Evolutionary conservation across 2,329 filamentous ascomycete genomes (phyloP), one percentile per base, ranked within the genome.

Genomic region (Pseudophaeomoniella oleicola): DNA sequence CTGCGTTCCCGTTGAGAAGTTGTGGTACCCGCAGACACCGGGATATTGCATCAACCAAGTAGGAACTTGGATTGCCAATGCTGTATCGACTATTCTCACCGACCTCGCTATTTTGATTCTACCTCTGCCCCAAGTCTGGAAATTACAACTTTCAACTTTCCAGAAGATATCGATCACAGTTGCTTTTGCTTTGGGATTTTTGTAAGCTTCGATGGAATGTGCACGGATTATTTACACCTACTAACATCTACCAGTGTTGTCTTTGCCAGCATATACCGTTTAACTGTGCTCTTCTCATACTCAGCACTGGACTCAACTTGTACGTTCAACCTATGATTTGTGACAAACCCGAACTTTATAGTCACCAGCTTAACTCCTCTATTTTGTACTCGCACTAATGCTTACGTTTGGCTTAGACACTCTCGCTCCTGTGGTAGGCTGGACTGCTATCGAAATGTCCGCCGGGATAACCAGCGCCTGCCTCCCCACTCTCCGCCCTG

Each of bases 381-480:
- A n/a, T n/a, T n/a, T n/a, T n/a, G n/a, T n/a, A n/a, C n/a, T n/a
- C n/a, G n/a, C n/a, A n/a, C n/a, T n/a, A n/a, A n/a, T n/a, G n/a
- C n/a, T n/a, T n/a, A n/a, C 22, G 22, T 27, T 27, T 27, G 9
- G 6, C 22, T n/a, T n/a, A 27, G 22, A 50, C 38, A 51, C 49
- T 12, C 45, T 52, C 16, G 49, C 47, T n/a, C 47, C 41, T 4
- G 49, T 48, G 13, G 47, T 51, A 22, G 49, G 43, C 36, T 52
- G 49, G 49, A 50, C 49, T 13, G 45, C 49, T 9, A 52, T 52
- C 32, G 49, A 52, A 35, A 51, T 50, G 45, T 46, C 49, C 13
- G 47, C 49, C 16, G 49, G 49, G 4, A 51, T 51, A 18, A 44
- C 49, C 11, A 51, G 48, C 4, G 49, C 49, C n/a, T 49, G 46